Base-by-base conservation (phyloP, 2,329 filamentous ascomycete genomes). In the Plenodomus biglobosus region DNA sequence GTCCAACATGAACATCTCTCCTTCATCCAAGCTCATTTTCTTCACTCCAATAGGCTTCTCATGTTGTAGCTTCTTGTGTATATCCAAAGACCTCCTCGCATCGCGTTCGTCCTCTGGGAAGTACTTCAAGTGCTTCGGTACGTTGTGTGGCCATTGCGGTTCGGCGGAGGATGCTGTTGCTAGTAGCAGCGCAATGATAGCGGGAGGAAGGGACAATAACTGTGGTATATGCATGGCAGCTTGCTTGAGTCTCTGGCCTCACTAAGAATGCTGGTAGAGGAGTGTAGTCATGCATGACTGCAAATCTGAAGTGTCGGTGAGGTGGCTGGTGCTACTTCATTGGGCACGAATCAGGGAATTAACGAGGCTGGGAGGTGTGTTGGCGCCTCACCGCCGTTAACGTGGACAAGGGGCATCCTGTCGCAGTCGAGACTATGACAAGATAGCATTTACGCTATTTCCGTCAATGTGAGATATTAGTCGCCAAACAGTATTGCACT, bases 1-100 rank as follows among this genome's bases (percentile, higher is more conserved):
- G 38, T 88, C 80, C 46, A 85, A 75, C 57, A 85, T 82, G 65
- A 92, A 86, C 78, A 90, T 94, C 66, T 89, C 86, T 50, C 82
- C 82, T 41, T 83, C 80, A 64, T 90, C 85, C 4, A 78, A 77
- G 39, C 83, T 78, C 82, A 92, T 88, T 66, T 91, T 91, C 65
- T 81, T 82, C 45, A 92, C 78, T 1, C 82, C 87, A 1, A 81
- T 79, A 0, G 86, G 86, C 35, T 59, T 69, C 62, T 73, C 69
- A 58, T 55, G 52, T 37, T 56, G 67, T 44, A 78, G 62, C 53
- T 61, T 69, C 55, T 73, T 69, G 53, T 69, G 70, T 35, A 72
- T 68, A 44, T 72, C 66, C 11, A 74, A 47, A n/a, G 72, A 69
- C 24, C 75, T 66, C 48, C 74, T 75, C 8, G 73, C 65, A 44